Base-by-base conservation (phyloP, 371 early-diverging fungal species). In the Funneliformis caledonium region DNA sequence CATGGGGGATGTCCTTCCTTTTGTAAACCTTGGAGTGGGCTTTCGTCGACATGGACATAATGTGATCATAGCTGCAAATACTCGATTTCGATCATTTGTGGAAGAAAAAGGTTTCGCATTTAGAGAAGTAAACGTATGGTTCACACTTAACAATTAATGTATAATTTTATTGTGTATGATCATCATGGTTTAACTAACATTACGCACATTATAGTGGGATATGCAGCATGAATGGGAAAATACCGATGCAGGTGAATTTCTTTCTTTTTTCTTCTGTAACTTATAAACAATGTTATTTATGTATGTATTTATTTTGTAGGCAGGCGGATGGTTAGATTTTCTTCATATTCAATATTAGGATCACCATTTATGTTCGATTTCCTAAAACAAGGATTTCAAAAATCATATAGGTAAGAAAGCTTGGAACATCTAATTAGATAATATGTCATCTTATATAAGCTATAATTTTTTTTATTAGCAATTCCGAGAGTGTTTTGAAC, bases 351-450 rank as follows among this genome's bases (percentile, higher is more conserved):
- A 5, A 45, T 69, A 37, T 33, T 52, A 26, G 72, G 72, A 9
- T 26, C 72, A 9, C 52, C 72, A 48, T 12, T 26, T 50, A 52
- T 52, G 52, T 50, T 72, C 43, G 50, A 31, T 2, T 72, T 72
- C 14, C 4, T 72, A 22, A 72, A 72, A 47, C 72, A 72, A 72
- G 72, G 72, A 31, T 48, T 72, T 26, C 52, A 50, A 72, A 72
- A 72, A 72, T n/a, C 72, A 26, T 72, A 72, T 43, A 52, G 31
- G 72, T 72, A 72, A 72, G 22, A 42, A 26, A 33, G 33, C 22
- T 19, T 43, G 8, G 22, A 43, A 26, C 22, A 22, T 69, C 22
- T 7, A 0, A 47, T 5, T 48, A 43, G 2, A 9, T 69, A 22
- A 45, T 8, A 22, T 43, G 22, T 69, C 9, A 43, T 3, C 10